Evolutionary conservation across 805 yeast species (phyloP).

Genomic region (Metschnikowia koreensis): DNA sequence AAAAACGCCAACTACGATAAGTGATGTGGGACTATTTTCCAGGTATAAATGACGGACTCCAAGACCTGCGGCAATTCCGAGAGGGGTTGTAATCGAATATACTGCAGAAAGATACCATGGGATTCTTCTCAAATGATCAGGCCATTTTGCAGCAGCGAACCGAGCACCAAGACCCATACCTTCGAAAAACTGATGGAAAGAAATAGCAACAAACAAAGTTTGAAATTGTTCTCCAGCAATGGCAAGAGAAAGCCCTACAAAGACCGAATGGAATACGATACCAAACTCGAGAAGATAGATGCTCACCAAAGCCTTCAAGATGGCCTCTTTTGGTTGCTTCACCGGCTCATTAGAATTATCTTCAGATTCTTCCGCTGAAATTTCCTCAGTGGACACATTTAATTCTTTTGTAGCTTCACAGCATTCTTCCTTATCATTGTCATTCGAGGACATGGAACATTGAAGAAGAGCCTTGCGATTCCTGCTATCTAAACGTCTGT

Average conservation of each 20-base stretch:
- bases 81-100: constrained; percentile 55
- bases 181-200: constrained; percentile 33
- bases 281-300: constrained; percentile 29
- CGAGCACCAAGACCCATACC: constrained; percentile 35
- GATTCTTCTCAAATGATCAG: constrained; percentile 15
- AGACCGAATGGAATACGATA: constrained; percentile 33
- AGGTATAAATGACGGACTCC: constrained; percentile 66
- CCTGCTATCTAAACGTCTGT: constrained; percentile 9
- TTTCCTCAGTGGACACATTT: not conserved
- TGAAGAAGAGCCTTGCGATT: constrained; percentile 1
- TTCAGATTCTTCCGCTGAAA: constrained; percentile 1
- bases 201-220: constrained; percentile 28
- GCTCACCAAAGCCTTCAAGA: constrained; percentile 11
- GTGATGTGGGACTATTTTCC: constrained; percentile 55
- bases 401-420: not conserved
- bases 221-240: constrained; percentile 31
- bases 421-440: not conserved
- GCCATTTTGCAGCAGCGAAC: constrained; percentile 29
- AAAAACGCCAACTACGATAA: constrained; percentile 67
- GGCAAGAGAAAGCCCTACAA: constrained; percentile 34
- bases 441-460: not conserved
- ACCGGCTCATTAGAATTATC: constrained; percentile 1
- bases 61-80: constrained; percentile 75
- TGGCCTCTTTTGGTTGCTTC: constrained; percentile 9
- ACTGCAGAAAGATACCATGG: constrained; percentile 19